Evolutionary conservation across 148 eudicot species (phyloP), one percentile per base, ranked within the genome.

Genomic region (Agrostemma githago): DNA sequence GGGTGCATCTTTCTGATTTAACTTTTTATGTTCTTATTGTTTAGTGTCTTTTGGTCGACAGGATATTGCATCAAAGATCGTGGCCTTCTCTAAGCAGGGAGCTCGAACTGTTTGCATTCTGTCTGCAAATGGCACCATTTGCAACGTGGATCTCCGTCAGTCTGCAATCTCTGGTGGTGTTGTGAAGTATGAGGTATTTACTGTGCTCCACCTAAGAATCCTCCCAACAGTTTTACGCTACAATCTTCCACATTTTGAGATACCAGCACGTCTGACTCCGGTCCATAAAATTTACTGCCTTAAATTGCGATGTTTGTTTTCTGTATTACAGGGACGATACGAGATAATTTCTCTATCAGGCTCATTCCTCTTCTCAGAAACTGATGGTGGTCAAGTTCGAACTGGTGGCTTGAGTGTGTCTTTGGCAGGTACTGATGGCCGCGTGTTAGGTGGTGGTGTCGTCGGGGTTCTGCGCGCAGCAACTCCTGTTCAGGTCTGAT

Each of bases 321-420:
- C 57, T 74, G 37, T 77, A 70, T 68, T 87, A 82, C 89, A 96
- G 99, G 99, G 99, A 57, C 90, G 90, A 48, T 96, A 79, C 67
- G 94, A 96, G 82, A 92, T 96, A 4, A 92, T 96, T 56, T 92
- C 99, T 54, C 76, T 96, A 68, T 84, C 97, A 17, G 99, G 99
- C 66, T 92, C 99, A 40, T 90, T 80, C 77, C 61, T 82, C 71
- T 73, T 83, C 67, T 83, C 96, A 68, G 96, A 92, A 67, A 86
- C 76, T 71, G 80, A 75, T 77, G 91, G 87, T 58, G 84, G 77
- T 80, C 84, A 75, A 66, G 83, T 86, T 75, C 82, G 88, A 77
- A 70, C 85, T 40, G 94, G 92, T 72, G 89, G 91, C 71, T 82
- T 93, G 80, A 87, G 91, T 74, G 86, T 91, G 17, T 89, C 97